These are phyloP conservation scores for Camellia lanceoleosa DNA, from an alignment of 148 eudicot species.

Conservation along the genomic window DNA sequence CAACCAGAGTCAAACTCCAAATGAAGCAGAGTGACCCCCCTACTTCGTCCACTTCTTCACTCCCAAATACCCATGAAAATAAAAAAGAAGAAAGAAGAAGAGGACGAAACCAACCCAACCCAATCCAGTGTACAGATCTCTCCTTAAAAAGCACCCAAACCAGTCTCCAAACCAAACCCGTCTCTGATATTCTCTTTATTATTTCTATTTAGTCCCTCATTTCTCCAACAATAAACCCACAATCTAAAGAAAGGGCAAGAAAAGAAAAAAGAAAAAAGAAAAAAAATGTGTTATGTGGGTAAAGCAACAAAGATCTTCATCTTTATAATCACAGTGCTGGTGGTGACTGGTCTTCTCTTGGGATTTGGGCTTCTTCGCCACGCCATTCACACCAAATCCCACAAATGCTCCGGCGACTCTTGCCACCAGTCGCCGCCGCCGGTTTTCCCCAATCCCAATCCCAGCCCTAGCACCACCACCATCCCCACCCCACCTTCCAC, in stretches of 20 bases:
- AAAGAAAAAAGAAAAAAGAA: not conserved
- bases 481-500: conserved; percentile 12
- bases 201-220: not conserved
- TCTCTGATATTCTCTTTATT: not conserved
- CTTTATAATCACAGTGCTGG: conserved; percentile 55
- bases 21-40: not conserved
- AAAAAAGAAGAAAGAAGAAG: conserved; percentile 12
- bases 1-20: not conserved
- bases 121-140: not conserved
- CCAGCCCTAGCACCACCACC: conserved; percentile 19
- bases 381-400: conserved; percentile 25
- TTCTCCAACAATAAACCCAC: not conserved
- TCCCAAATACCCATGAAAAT: conserved; percentile 5
- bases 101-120: not conserved
- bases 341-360: conserved; percentile 52
- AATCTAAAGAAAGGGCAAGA: not conserved
- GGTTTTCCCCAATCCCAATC: conserved; percentile 11
- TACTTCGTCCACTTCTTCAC: conserved; percentile 7
- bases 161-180: not conserved
- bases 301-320: conserved; percentile 98
- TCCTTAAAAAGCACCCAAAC: not conserved
- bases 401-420: conserved; percentile 36
- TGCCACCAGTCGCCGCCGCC: conserved; percentile 16
- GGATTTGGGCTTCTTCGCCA: conserved; percentile 58
- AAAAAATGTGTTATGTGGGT: conserved; percentile 82